These are phyloP conservation scores for Pezicula carpinea DNA, from an alignment of 2,329 filamentous ascomycete species.

Conservation along the genomic window DNA sequence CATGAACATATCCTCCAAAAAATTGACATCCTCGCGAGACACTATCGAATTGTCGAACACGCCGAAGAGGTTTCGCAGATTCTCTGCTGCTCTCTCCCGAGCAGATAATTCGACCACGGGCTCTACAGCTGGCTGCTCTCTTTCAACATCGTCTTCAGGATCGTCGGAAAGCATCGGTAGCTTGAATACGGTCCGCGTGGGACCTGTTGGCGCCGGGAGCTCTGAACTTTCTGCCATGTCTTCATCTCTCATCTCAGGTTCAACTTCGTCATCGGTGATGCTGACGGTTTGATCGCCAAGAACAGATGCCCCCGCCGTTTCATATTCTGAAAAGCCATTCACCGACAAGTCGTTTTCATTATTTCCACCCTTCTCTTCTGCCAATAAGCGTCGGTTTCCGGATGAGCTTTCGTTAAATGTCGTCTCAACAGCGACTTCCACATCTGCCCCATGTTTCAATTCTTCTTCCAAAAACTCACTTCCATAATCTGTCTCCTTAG, in stretches of 20 bases:
- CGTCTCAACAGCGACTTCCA: background rate
- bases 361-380: background rate
- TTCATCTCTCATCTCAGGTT: background rate
- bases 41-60: slow-evolving; percentile 56
- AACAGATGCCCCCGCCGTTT: too few species aligned
- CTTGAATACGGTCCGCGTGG: background rate
- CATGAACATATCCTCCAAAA: slow-evolving; percentile 75
- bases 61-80: slow-evolving; percentile 52
- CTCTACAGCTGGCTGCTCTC: background rate
- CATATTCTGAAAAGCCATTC: too few species aligned
- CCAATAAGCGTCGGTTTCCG: background rate
- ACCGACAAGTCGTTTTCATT: background rate
- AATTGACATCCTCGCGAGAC: slow-evolving; percentile 59
- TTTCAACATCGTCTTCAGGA: background rate
- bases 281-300: too few species aligned
- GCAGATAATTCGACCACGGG: slow-evolving; percentile 14
- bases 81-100: slow-evolving; percentile 45
- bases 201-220: background rate
- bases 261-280: too few species aligned
- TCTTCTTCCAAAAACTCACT: background rate
- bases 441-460: background rate
- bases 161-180: background rate
- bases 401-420: background rate
- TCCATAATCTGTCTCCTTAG: background rate
- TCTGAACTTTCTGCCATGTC: background rate